Base-by-base conservation (phyloP, 1,284 basidiomycete genomes). In the Trichosporon coremiiforme region DNA sequence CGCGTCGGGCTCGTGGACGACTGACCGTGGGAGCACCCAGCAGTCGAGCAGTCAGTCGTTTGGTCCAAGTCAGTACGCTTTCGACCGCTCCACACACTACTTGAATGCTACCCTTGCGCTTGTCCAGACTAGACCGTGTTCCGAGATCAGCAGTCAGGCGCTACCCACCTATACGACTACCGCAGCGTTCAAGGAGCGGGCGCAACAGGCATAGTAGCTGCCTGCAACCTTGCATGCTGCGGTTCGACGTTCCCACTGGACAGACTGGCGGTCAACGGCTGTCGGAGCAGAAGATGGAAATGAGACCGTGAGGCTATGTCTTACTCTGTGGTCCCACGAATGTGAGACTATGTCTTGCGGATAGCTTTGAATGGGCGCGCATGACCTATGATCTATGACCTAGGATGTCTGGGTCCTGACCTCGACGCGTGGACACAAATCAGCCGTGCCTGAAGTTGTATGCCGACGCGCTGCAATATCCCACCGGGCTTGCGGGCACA, bases 351-450 rank as follows among this genome's bases (percentile, higher is more conserved):
- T 45, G 41, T 45, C 15, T 45, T 10, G 41, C 41, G 41, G 41
- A 45, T 17, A 10, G 41, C 15, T 3, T 45, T 45, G 41, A 45
- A 45, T 45, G 41, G 41, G 41, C 41, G 41, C 41, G 15, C 41
- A 45, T 45, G 41, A 45, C 41, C 41, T 45, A 10, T 2, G 38
- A 41, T 5, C 38, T 9, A 41, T 2, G 13, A 17, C 15, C 25
- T 29, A n/a, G 36, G 36, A 60, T 35, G 25, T 12, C 29, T 15
- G 31, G 15, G 1, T 29, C 31, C 57, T 33, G 57, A 60, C 12
- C 57, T n/a, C 57, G 57, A 60, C 57, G 57, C 57, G 57, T 60
- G 57, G 35, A 60, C 57, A 33, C 57, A 33, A 31, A 31, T 31
- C 57, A 6, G 57, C 57, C 57, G 57, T 60, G 57, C 57, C 57